Conservation (phyloP, 2,329 filamentous ascomycete genomes). For the Zalaria obscura region DNA sequence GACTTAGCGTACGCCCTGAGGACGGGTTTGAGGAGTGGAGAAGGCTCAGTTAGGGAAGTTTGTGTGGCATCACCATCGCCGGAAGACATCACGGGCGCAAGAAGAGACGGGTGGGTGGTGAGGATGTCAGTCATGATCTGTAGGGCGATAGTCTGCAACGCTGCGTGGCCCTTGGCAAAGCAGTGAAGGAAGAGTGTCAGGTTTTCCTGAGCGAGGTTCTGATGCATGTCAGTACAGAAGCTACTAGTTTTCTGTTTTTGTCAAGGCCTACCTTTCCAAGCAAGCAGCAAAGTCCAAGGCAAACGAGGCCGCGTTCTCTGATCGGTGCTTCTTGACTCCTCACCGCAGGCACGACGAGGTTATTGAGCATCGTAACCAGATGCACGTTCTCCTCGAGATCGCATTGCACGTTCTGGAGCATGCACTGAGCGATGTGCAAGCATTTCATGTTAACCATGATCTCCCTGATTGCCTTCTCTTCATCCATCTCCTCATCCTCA, state of each 20-base stretch:
- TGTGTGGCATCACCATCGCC: slow-evolving; percentile 21
- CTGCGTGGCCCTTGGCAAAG: slow-evolving; percentile 82
- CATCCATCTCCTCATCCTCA: slow-evolving; percentile 46
- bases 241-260: slow-evolving; percentile 6
- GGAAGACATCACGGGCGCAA: slow-evolving; percentile 36
- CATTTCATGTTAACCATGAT: slow-evolving; percentile 98
- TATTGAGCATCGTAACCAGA: slow-evolving; percentile 96
- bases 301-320: slow-evolving; percentile 77
- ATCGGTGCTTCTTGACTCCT: slow-evolving; percentile 86
- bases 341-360: slow-evolving; percentile 87
- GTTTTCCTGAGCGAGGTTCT: slow-evolving; percentile 82
- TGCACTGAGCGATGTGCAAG: slow-evolving; percentile 91
- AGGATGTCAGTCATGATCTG: slow-evolving; percentile 90
- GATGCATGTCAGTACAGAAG: slow-evolving; percentile 4
- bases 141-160: slow-evolving; percentile 75
- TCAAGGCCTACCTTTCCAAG: slow-evolving; percentile 54
- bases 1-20: slow-evolving; percentile 78
- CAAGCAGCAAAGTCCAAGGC: slow-evolving; percentile 78
- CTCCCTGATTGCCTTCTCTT: slow-evolving; percentile 67
- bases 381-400: slow-evolving; percentile 80
- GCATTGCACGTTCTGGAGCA: slow-evolving; percentile 84
- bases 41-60: slow-evolving; percentile 22
- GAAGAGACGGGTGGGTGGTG: slow-evolving; percentile 70
- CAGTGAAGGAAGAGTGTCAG: slow-evolving; percentile 88
- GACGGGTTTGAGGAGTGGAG: slow-evolving; percentile 43